Evolutionary conservation across 2,329 filamentous ascomycete genomes (phyloP).

Genomic region (Trichoderma harzianum): DNA sequence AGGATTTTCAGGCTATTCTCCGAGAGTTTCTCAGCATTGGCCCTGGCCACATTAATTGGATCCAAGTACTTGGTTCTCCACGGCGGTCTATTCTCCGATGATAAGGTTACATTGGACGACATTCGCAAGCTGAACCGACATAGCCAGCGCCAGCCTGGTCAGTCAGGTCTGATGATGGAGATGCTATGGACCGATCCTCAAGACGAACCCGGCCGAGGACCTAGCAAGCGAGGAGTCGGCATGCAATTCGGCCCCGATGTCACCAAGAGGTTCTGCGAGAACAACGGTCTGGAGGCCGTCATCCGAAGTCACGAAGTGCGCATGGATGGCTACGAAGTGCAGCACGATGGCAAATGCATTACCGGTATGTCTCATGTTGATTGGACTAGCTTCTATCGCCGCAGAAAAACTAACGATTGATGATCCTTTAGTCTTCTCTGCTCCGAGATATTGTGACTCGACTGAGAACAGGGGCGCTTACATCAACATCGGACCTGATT

Average conservation of each 20-base stretch:
- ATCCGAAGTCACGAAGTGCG: slow-evolving; percentile 97
- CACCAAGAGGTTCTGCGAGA: slow-evolving; percentile 94
- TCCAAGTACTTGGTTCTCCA: slow-evolving; percentile 89
- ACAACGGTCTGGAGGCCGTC: slow-evolving; percentile 88
- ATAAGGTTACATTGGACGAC: slow-evolving; percentile 87
- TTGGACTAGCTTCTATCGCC: neutral
- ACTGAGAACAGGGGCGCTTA: slow-evolving; percentile 98
- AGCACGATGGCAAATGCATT: slow-evolving; percentile 93
- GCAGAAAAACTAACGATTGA: slow-evolving; percentile 18
- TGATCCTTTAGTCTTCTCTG: slow-evolving; percentile 73
- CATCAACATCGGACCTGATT: slow-evolving; percentile 91
- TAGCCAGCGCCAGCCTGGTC: slow-evolving; percentile 86
- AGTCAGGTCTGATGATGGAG: slow-evolving; percentile 98
- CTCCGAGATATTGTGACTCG: slow-evolving; percentile 94
- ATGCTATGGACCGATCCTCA: slow-evolving; percentile 99
- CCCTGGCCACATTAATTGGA: slow-evolving; percentile 87
- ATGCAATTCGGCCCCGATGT: slow-evolving; percentile 96
- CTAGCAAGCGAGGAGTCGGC: slow-evolving; percentile 94
- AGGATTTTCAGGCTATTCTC: slow-evolving; percentile 95
- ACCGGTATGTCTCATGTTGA: slow-evolving; percentile 57
- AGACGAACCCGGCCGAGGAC: slow-evolving; percentile 76
- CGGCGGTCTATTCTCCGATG: slow-evolving; percentile 92
- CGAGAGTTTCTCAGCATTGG: slow-evolving; percentile 92
- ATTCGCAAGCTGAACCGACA: slow-evolving; percentile 91
- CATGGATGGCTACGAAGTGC: slow-evolving; percentile 98